phyloP scores from a whole-genome alignment of 2,329 filamentous ascomycete species.

The Cytospora chrysosperma region DNA sequence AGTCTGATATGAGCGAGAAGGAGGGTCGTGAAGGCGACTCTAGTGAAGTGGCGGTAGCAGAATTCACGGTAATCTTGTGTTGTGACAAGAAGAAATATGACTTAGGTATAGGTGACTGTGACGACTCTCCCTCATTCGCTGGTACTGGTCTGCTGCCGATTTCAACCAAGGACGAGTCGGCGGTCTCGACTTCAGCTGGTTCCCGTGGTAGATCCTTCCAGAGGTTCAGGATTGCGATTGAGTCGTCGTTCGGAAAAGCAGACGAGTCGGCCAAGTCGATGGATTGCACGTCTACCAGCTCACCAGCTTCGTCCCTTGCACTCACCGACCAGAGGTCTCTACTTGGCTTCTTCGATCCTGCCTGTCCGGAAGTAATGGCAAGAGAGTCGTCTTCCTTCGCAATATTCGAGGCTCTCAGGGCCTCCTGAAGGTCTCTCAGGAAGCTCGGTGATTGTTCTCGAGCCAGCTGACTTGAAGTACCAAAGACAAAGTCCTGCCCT shows the following conservation, averaged over 20 bases:
- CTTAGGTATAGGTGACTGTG: slow-evolving; percentile 13
- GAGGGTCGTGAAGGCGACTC: background rate
- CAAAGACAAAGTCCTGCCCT: slow-evolving; percentile 77
- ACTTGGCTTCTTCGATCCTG: slow-evolving; percentile 16
- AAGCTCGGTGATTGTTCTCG: slow-evolving; percentile 68
- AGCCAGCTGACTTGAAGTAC: slow-evolving; percentile 80
- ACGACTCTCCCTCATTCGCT: background rate
- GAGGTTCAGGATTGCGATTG: slow-evolving; percentile 26
- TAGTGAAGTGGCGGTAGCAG: background rate
- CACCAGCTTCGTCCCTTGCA: slow-evolving; percentile 64
- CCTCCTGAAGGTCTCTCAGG: slow-evolving; percentile 60
- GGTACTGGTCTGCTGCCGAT: slow-evolving; percentile 7
- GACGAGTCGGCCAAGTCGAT: slow-evolving; percentile 56
- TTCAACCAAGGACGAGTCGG: slow-evolving; percentile 17
- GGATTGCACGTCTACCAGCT: slow-evolving; percentile 61
- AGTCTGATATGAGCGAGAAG: slow-evolving; percentile 5
- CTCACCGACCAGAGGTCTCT: slow-evolving; percentile 67
- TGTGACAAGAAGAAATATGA: slow-evolving; percentile 27
- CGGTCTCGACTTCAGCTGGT: slow-evolving; percentile 4
- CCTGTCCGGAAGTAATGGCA: slow-evolving; percentile 28
- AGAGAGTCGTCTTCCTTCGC: slow-evolving; percentile 40
- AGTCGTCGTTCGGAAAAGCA: slow-evolving; percentile 28
- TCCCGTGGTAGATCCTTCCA: slow-evolving; percentile 31
- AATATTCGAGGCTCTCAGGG: slow-evolving; percentile 59
- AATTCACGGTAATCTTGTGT: slow-evolving; percentile 15